Evolutionary conservation across 177 flowering plant genomes (phyloP).

Genomic region (Telopea speciosissima): DNA sequence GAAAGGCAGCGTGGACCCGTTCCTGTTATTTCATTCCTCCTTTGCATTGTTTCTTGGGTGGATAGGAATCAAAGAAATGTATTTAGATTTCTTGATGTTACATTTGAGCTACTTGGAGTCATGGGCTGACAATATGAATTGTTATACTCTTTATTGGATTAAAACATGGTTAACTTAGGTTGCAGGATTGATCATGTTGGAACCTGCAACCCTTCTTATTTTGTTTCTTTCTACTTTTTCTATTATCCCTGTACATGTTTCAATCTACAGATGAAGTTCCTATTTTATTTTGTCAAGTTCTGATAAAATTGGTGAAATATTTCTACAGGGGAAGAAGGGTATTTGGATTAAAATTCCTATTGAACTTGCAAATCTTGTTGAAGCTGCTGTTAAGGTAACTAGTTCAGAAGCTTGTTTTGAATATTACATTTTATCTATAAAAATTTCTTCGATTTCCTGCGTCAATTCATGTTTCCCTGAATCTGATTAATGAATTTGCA

Average conservation of each 20-base stretch:
- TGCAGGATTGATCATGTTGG: neutral
- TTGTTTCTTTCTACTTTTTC: neutral
- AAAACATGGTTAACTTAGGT: neutral
- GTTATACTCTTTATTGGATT: neutral
- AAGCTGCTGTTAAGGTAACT: constrained; percentile 43
- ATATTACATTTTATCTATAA: too few species aligned
- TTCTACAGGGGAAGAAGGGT: constrained; percentile 46
- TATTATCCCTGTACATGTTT: neutral
- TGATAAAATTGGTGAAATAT: neutral
- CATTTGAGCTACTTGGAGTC: too few species aligned
- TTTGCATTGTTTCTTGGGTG: too few species aligned
- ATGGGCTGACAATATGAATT: neutral
- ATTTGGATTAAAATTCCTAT: constrained; percentile 54
- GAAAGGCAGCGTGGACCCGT: too few species aligned
- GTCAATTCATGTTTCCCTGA: neutral
- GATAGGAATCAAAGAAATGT: too few species aligned
- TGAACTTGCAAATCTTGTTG: constrained; percentile 40
- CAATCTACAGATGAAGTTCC: neutral
- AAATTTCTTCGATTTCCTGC: neutral
- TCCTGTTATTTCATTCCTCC: too few species aligned
- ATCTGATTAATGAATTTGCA: constrained; percentile 13
- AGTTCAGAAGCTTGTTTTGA: neutral
- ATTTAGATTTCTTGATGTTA: too few species aligned
- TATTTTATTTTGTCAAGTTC: neutral
- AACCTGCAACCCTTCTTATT: neutral